These are phyloP conservation scores for Cryptosporidium muris DNA, from an alignment of 169 alveolate genomes.

Conservation along the genomic window DNA sequence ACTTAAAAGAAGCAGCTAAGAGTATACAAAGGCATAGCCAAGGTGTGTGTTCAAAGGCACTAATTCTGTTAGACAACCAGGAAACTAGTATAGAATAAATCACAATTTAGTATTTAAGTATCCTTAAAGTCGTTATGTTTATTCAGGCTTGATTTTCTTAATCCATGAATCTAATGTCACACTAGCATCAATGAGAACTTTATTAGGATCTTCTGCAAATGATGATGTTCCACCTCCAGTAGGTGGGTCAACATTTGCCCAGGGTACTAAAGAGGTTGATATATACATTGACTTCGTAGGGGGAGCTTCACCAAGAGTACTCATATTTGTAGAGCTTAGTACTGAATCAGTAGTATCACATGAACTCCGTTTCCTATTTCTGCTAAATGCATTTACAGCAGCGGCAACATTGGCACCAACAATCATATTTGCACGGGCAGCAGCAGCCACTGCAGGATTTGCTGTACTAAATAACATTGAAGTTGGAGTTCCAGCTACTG, in stretches of 20 bases:
- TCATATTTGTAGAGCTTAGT: constrained; percentile 1
- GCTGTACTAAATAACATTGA: constrained; percentile 55
- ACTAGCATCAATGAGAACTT: too few relatives aligned
- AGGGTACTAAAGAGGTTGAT: too few relatives aligned
- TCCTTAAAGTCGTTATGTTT: too few relatives aligned
- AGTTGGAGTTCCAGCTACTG: constrained; percentile 14
- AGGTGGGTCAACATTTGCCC: too few relatives aligned
- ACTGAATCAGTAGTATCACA: constrained; percentile 1
- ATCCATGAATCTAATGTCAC: too few relatives aligned
- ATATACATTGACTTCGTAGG: background rate
- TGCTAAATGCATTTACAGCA: background rate
- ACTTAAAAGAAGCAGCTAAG: constrained; percentile 4
- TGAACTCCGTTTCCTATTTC: constrained; percentile 3
- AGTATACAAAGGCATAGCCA: constrained; percentile 23
- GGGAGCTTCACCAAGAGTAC: background rate
- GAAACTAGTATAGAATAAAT: too few relatives aligned
- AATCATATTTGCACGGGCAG: constrained; percentile 14
- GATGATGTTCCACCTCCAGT: too few relatives aligned
- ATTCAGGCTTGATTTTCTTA: too few relatives aligned
- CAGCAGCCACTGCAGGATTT: constrained; percentile 52
- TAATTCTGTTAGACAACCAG: background rate
- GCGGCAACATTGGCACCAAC: constrained; percentile 22
- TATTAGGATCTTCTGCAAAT: too few relatives aligned
- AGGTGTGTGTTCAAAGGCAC: constrained; percentile 53
- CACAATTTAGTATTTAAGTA: too few relatives aligned